Base-by-base conservation (phyloP, 129 eudicot species). In the Dittrichia graveolens region DNA sequence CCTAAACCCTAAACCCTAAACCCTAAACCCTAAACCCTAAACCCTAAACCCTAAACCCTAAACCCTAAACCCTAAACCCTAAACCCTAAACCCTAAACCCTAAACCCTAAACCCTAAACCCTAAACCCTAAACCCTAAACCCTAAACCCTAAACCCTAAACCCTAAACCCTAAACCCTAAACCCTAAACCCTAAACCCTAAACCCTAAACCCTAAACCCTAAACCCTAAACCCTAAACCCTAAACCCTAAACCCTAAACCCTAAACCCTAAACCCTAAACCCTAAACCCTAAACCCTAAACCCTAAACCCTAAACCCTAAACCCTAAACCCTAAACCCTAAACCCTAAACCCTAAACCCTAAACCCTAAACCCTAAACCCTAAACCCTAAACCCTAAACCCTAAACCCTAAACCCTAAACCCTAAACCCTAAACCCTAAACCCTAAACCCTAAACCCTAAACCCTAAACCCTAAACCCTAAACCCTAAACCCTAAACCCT, bases 231-330 rank as follows among this genome's bases (percentile, higher is more conserved):
- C 59, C 71, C 71, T 42, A 37, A 65, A 65, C 46, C 71, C 71
- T 42, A 37, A 65, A 65, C 46, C 71, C 55, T 42, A 37, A 65
- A 65, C 46, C 71, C 71, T 42, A 37, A 43, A 65, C 46, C 71
- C 71, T 43, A 41, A 65, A 65, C 53, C 71, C 71, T 43, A 41
- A 65, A 65, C 53, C 71, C 71, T 43, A 65, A 65, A 41, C 71
- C 71, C 54, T 41, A 65, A 42, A 40, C 59, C 71, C 55, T 65
- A 43, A 65, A 65, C 71, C 71, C 71, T 65, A 65, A 65, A 65
- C 71, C 71, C 71, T 65, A 65, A 65, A 65, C 71, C 71, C 71
- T 65, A 65, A 65, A 65, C 71, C 71, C 55, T 65, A 65, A 65
- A 66, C 71, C 71, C 71, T 43, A 65, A 65, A 65, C 71, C 71